Conservation (phyloP, 2,329 filamentous ascomycete species). For the Elsinoe perseae region DNA sequence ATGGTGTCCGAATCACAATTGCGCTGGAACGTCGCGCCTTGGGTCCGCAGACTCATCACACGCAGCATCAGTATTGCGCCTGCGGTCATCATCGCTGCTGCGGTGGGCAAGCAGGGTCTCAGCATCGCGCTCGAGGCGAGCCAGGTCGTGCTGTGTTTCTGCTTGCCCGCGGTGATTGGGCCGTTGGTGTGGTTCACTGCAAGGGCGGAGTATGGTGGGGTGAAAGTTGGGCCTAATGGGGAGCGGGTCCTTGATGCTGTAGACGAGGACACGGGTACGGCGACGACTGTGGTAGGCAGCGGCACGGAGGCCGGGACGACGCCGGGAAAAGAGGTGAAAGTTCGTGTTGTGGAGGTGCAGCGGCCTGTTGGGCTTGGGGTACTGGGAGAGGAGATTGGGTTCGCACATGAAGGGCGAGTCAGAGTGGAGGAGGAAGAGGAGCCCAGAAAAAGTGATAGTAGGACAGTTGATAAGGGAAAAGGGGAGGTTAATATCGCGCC, state of each 20-base stretch:
- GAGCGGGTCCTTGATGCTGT: conserved; percentile 31
- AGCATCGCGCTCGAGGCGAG: conserved; percentile 64
- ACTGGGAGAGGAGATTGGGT: background rate
- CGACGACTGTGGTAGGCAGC: background rate
- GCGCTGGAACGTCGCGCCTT: conserved; percentile 65
- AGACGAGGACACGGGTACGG: conserved; percentile 28
- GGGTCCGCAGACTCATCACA: conserved; percentile 71
- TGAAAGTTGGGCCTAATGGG: conserved; percentile 67
- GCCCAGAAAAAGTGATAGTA: background rate
- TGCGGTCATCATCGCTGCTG: conserved; percentile 73
- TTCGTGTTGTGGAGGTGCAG: background rate
- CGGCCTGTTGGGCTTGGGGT: background rate
- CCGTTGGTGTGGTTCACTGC: conserved; percentile 83
- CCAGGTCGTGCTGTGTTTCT: conserved; percentile 71
- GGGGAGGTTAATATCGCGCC: background rate
- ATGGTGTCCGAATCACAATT: conserved; percentile 82
- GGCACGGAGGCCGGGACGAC: background rate
- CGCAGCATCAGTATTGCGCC: conserved; percentile 74
- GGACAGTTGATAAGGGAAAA: background rate
- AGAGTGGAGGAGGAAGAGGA: background rate
- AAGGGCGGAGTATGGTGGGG: conserved; percentile 52
- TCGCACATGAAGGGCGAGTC: background rate
- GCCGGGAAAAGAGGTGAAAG: background rate
- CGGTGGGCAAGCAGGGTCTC: conserved; percentile 63
- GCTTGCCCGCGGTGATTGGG: conserved; percentile 71